Base-by-base conservation (phyloP, 2,329 filamentous ascomycete species). In the Hymenotorrendiella dingleyae region DNA sequence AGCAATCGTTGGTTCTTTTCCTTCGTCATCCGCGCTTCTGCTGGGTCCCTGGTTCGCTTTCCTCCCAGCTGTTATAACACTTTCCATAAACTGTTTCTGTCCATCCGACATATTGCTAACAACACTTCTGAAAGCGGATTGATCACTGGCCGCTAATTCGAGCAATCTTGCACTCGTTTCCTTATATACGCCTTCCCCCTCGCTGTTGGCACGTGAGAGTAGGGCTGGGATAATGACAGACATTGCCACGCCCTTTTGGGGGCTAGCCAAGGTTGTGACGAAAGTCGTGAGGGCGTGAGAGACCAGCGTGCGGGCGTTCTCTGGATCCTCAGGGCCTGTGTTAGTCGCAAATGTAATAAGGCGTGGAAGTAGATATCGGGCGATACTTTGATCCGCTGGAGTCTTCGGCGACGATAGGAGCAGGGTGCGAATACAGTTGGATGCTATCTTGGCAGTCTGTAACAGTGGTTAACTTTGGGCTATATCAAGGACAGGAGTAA, bases 361-460 rank as follows among this genome's bases (percentile, higher is more conserved):
- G 14, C 82, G 79, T 1, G 88, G 85, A 37, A 91, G 71, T 37
- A 95, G 69, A 52, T 84, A 82, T 38, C 86, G 76, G 2, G 82
- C 77, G 39, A 97, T 82, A 46, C 76, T 79, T 54, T 88, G 76
- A 59, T 89, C 83, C 16, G 85, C 80, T 1, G 72, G 53, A 46
- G 82, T 75, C 50, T 79, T 69, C 39, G 76, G 68, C 40, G 76
- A 67, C 54, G 84, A 70, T 3, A 95, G 68, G 22, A 97, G 72
- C 6, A 97, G 74, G 6, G 89, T 93, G 43, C 90, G 81, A 53
- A 91, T 79, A 64, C 93, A 98, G 58, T 88, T 89, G 48, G 88
- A 85, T 1, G 93, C 89, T 43, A 96, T 90, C 58, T 86, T 94
- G 42, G 86, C 84, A 2, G 87, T 91, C 78, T 84, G 41, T 23